Base-by-base conservation (phyloP, 2,329 filamentous ascomycete genomes). In the Ceratocystis ficicola region DNA sequence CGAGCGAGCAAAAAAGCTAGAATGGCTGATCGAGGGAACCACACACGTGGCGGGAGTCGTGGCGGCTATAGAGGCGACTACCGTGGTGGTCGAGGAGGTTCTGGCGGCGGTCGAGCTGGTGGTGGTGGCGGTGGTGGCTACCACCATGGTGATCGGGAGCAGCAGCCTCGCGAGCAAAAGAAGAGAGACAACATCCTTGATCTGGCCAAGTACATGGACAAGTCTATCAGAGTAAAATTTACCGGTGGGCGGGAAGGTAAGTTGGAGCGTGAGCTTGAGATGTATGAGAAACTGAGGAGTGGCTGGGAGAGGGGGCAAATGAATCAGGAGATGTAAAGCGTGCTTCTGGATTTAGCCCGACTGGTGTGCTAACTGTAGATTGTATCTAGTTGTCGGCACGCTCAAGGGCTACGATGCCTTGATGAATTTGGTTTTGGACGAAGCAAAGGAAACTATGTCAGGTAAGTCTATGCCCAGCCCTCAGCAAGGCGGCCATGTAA, bases 371-470 rank as follows among this genome's bases (percentile, higher is more conserved):
- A 69, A 67, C 28, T 62, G 7, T 28, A 17, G 17, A n/a, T 46
- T 7, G 25, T n/a, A 46, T 44, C 63, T 72, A 96, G 93, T 96
- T 66, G 87, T 86, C 63, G 94, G 94, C 64, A 90, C 85, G 1
- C 80, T 99, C 52, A 97, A 97, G 76, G 94, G 94, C 69, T 97
- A 92, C 75, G 94, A 99, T 75, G 92, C 94, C 72, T 81, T 99
- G 68, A 97, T 97, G 92, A 99, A 99, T 75, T 81, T 99, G 69
- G 94, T 99, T 30, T 80, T 99, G 66, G 94, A 97, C 73, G 89
- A 97, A 71, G 93, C 95, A 64, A 86, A 94, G 75, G 94, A 99
- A 75, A 83, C 87, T 61, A 86, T 96, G 77, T 83, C 88, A 80
- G 93, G 93, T 95, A 78, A 69, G 61, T 52, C 44, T 22, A 28